Conservation (phyloP, 2,329 filamentous ascomycete genomes). For the Alternaria metachromatica region DNA sequence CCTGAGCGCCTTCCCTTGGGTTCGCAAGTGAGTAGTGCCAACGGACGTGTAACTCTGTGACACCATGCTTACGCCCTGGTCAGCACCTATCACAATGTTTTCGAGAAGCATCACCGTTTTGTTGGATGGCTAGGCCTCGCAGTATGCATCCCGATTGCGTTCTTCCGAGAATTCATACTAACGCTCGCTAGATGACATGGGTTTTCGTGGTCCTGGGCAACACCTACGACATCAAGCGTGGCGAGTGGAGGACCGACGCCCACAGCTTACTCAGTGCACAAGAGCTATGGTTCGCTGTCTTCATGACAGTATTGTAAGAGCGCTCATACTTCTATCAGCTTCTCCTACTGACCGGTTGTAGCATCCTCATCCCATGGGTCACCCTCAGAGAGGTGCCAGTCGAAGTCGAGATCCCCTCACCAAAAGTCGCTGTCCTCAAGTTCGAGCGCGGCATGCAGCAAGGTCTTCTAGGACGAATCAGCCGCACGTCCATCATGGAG, state of each 20-base stretch:
- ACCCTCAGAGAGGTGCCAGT: conserved; percentile 45
- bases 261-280: conserved; percentile 41
- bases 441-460: conserved; percentile 48
- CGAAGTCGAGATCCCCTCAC: conserved; percentile 44
- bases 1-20: conserved; percentile 45
- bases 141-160: conserved; percentile 20
- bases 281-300: conserved; percentile 46
- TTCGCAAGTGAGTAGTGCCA: conserved; percentile 40
- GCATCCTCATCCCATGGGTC: conserved; percentile 44
- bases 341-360: conserved; percentile 17
- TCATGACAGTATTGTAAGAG: conserved; percentile 46
- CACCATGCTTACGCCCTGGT: conserved; percentile 17
- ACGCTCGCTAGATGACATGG: conserved; percentile 41
- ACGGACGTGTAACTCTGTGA: not conserved
- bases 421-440: conserved; percentile 44
- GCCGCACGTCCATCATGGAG: conserved; percentile 47
- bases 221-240: conserved; percentile 43
- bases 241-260: conserved; percentile 36
- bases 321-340: not conserved
- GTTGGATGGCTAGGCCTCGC: conserved; percentile 46
- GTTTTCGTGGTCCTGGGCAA: conserved; percentile 45
- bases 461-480: conserved; percentile 43
- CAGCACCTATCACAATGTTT: conserved; percentile 46
- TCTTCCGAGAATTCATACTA: not conserved
- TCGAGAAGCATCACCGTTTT: conserved; percentile 46